Evolutionary conservation across 345 rosid species (phyloP), one percentile per base, ranked within the genome.

Genomic region (Theobroma cacao): DNA sequence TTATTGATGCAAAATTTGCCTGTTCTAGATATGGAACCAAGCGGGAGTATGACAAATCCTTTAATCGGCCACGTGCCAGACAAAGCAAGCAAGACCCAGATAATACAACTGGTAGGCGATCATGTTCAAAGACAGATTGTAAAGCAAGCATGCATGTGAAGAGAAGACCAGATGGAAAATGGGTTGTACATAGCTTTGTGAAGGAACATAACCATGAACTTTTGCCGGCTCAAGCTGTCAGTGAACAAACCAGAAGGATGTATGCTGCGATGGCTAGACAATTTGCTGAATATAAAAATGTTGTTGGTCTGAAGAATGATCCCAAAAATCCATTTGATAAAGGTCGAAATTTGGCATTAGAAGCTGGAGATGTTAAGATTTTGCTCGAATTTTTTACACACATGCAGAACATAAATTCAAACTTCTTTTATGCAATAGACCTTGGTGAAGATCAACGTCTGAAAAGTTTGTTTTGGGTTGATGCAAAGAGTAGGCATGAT

Each of bases 91-190:
- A 82, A 80, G 91, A 89, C 12, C 82, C 90, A 0, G 95, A 91
- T 15, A 87, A 82, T 77, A 80, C 89, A 67, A 82, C 90, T 68
- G 86, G 91, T 31, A 73, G 93, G 18, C 66, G 94, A 63, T 83
- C 90, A 0, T 86, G 93, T 43, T 82, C 83, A 0, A 91, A 91
- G 78, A 91, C 95, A 0, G 93, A 91, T 72, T 91, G 95, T 82
- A 91, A 89, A 80, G 95, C 95, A 22, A 88, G 95, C 74, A 88
- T 91, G 95, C 95, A 91, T 86, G 95, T 91, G 77, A 91, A 91
- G 89, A 87, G 95, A 82, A 89, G 86, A 81, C 78, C 85, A 0
- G 95, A 91, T 82, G 95, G 93, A 66, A 91, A 89, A 77, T 91
- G 95, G 95, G 84, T 90, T 2, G 87, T 91, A 73, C 95, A 89